These are phyloP conservation scores for Flaveria robusta DNA, from an alignment of 129 eudicot species.

Conservation along the genomic window DNA sequence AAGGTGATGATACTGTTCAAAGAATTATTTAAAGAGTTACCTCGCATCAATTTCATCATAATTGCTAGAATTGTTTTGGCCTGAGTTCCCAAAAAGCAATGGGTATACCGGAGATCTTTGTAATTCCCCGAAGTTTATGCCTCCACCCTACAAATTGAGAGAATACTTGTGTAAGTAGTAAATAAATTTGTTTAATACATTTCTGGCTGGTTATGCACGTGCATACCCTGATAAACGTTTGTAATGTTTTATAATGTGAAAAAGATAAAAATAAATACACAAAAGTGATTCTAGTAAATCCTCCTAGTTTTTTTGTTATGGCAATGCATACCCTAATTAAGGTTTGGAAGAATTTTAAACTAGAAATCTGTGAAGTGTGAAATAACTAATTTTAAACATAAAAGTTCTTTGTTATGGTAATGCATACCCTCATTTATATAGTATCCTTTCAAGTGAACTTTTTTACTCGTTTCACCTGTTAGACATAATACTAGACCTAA, in stretches of 20 bases:
- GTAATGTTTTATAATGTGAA: no score
- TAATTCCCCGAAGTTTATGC: constrained; percentile 56
- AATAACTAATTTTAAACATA: no score
- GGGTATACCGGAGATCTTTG: constrained; percentile 53
- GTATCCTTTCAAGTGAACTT: neutral
- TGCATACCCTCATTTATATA: neutral
- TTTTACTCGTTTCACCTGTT: neutral
- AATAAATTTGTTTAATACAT: neutral
- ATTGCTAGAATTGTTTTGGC: constrained; percentile 28
- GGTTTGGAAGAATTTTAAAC: no score
- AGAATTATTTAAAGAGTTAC: constrained; percentile 34
- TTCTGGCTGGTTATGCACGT: no score
- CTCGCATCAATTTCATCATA: constrained; percentile 42
- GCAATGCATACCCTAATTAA: neutral
- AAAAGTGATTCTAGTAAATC: no score
- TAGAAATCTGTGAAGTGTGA: no score
- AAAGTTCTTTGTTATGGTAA: no score
- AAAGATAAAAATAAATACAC: no score
- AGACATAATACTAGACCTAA: neutral
- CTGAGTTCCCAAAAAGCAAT: constrained; percentile 49
- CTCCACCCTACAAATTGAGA: constrained; percentile 61
- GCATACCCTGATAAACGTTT: no score
- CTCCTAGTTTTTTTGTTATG: no score
- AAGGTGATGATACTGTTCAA: neutral
- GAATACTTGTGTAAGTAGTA: neutral